Conservation (phyloP, 2,329 filamentous ascomycete species). For the Hypoxylon rubiginosum region DNA sequence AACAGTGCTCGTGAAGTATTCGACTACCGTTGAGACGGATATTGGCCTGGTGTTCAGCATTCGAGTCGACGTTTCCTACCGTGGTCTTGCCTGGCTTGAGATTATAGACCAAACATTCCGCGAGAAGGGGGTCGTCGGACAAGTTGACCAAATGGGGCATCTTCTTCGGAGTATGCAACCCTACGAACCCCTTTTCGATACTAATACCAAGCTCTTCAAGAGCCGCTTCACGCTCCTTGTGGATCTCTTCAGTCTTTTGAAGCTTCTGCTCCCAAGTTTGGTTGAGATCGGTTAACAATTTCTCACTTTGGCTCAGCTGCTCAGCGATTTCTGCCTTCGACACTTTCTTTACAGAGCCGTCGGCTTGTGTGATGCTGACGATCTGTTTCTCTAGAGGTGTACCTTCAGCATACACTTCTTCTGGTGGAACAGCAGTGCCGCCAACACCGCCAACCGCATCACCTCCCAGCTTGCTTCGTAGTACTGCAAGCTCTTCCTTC, state of each 20-base stretch:
- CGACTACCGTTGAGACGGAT: slow-evolving; percentile 94
- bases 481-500: slow-evolving; percentile 90
- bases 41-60: slow-evolving; percentile 80
- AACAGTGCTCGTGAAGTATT: slow-evolving; percentile 92
- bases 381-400: slow-evolving; percentile 96
- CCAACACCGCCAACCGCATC: slow-evolving; percentile 61
- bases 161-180: slow-evolving; percentile 95
- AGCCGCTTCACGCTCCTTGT: slow-evolving; percentile 95
- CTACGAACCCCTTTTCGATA: slow-evolving; percentile 98
- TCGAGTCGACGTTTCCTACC: slow-evolving; percentile 92
- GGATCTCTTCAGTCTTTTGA: slow-evolving; percentile 93
- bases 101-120: slow-evolving; percentile 97
- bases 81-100: slow-evolving; percentile 95
- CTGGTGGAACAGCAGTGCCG: slow-evolving; percentile 67
- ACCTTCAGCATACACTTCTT: slow-evolving; percentile 90
- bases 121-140: slow-evolving; percentile 92
- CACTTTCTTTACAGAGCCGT: slow-evolving; percentile 92
- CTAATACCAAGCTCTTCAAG: slow-evolving; percentile 97
- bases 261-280: slow-evolving; percentile 99
- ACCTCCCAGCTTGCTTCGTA: slow-evolving; percentile 86
- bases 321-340: slow-evolving; percentile 98
- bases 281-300: slow-evolving; percentile 94
- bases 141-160: slow-evolving; percentile 99
- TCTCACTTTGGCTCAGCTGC: slow-evolving; percentile 95
- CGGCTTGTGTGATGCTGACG: slow-evolving; percentile 88